Evolutionary conservation across 192 early-diverging fungal genomes (phyloP), one percentile per base, ranked within the genome.

Genomic region (Glomus cerebriforme): DNA sequence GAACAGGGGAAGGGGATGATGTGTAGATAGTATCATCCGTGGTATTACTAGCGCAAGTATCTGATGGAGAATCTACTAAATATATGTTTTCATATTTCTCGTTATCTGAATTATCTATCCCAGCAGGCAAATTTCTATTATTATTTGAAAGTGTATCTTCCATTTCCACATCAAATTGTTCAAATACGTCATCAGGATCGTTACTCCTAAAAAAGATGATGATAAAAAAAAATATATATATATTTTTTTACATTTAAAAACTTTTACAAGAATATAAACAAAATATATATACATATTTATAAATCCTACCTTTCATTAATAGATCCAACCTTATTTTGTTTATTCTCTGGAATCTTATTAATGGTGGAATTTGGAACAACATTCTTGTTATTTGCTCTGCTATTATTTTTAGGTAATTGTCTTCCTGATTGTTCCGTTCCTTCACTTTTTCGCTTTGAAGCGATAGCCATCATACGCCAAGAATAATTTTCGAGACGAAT

Each of bases 391-490:
- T 35, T 22, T 32, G 5, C 1, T 22, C 17, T 35, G 9, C 39
- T 7, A 68, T 35, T 19, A 34, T 68, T 35, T 0, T n/a, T 68
- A 0, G 3, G 2, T 78, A 79, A 37, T 75, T 73, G 64, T 19
- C 47, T 2, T 22, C 13, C 17, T 4, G 0, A 2, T 84, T 79
- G 24, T 80, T 77, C 59, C 82, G 82, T 78, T 82, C 73, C 71
- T 75, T 79, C 37, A 82, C 81, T 79, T 81, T 82, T 77, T 81
- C 79, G 47, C 54, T 81, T 80, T 59, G 87, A 79, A 34, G 82
- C 81, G 83, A 92, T 89, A 26, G 91, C 90, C 92, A 95, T 93
- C 83, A 95, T 88, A 31, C 95, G 83, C 95, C 95, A 96, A 9
- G 92, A 89, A 75, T 95, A 74, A 81, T 95, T 96, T 81, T 96